Evolutionary conservation across 2,329 filamentous ascomycete genomes (phyloP).

Genomic region (Acephala macrosclerotiorum): DNA sequence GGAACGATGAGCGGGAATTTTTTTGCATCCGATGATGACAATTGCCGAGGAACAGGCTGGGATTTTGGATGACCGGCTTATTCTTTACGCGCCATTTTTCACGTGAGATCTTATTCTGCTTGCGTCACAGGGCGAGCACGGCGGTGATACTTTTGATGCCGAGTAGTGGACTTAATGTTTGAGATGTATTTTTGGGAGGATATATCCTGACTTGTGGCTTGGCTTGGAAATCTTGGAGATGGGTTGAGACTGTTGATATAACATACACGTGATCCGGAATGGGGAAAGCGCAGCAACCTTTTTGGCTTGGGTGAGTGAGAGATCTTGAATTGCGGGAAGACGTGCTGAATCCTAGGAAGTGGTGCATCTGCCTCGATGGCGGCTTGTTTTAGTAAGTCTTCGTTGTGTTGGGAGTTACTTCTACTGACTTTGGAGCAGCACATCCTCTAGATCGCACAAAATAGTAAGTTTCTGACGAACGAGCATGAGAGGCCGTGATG

Average conservation of each 20-base stretch:
- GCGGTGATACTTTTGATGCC: slow-evolving; percentile 15
- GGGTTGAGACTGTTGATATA: neutral
- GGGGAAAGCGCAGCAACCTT: slow-evolving; percentile 48
- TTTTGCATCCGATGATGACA: slow-evolving; percentile 12
- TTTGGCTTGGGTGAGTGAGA: slow-evolving; percentile 52
- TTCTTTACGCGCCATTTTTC: slow-evolving; percentile 11
- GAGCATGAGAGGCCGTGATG: neutral
- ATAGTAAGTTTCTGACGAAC: slow-evolving; percentile 44
- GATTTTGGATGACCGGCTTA: neutral
- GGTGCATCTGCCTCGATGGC: slow-evolving; percentile 54
- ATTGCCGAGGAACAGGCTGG: slow-evolving; percentile 11
- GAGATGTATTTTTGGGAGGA: neutral
- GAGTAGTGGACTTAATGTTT: neutral
- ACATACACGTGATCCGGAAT: slow-evolving; percentile 18
- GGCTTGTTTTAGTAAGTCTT: slow-evolving; percentile 52
- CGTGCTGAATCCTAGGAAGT: slow-evolving; percentile 37
- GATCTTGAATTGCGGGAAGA: neutral
- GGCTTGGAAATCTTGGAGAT: neutral
- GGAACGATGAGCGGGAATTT: slow-evolving; percentile 13
- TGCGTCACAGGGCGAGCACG: neutral
- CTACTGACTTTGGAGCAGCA: slow-evolving; percentile 39
- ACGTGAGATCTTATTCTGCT: neutral
- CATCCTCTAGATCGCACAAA: slow-evolving; percentile 55
- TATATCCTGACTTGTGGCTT: neutral
- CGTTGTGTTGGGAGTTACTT: neutral